These are phyloP conservation scores for Solanum rostratum DNA, from an alignment of 257 asterid species.

Conservation along the genomic window DNA sequence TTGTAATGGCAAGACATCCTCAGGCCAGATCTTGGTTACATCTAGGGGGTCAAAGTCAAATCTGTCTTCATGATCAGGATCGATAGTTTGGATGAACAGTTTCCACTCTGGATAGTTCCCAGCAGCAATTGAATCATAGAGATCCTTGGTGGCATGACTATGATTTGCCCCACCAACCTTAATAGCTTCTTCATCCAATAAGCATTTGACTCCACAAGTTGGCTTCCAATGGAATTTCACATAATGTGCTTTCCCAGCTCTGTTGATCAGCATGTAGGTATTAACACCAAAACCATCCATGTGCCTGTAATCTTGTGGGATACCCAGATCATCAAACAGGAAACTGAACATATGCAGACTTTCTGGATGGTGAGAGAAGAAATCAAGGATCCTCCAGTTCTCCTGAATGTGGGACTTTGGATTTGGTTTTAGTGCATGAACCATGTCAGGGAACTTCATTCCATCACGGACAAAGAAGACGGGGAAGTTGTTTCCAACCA, in stretches of 20 bases:
- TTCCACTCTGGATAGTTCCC: conserved; percentile 98
- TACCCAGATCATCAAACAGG: conserved; percentile 79
- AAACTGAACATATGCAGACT: conserved; percentile 74
- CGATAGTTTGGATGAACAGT: conserved; percentile 79
- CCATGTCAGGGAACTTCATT: conserved; percentile 87
- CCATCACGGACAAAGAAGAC: conserved; percentile 89
- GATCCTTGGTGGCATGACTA: conserved; percentile 96
- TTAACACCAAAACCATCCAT: conserved; percentile 95
- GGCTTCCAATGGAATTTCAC: conserved; percentile 99
- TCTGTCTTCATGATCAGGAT: conserved; percentile 75
- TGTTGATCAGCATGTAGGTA: conserved; percentile 79
- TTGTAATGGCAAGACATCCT: conserved; percentile 83
- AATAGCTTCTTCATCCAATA: conserved; percentile 69
- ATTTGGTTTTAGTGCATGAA: conserved; percentile 86
- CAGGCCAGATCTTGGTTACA: conserved; percentile 94
- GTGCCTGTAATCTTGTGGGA: conserved; percentile 95
- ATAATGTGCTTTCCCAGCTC: conserved; percentile 72
- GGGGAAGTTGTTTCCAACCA: conserved; percentile 98
- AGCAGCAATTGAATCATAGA: conserved; percentile 76
- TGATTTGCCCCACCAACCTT: conserved; percentile 86
- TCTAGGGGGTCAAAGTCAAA: conserved; percentile 97
- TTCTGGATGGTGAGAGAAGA: conserved; percentile 94
- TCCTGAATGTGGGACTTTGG: conserved; percentile 96
- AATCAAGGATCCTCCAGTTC: conserved; percentile 86
- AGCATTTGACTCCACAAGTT: conserved; percentile 85